Percentiles rank a stretch among this genome's conserved stretches.
Conservation (phyloP, 805 yeast species). For the Wickerhamomyces pijperi region DNA sequence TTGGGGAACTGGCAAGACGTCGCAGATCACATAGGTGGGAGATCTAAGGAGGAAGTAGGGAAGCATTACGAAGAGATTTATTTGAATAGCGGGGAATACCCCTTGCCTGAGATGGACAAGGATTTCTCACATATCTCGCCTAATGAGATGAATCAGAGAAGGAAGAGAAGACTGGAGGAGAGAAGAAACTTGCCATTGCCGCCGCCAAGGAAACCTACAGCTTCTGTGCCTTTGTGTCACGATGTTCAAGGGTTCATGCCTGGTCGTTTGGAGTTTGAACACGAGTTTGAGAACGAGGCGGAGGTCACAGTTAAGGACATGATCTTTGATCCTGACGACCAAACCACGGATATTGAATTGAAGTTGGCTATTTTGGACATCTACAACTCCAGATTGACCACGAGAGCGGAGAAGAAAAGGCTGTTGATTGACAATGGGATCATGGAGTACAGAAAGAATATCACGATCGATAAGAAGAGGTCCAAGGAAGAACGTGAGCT, state of each 20-base stretch:
- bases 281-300: conserved; percentile 94
- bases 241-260: conserved; percentile 99
- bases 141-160: conserved; percentile 51
- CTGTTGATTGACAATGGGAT: conserved; percentile 63
- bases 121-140: conserved; percentile 54
- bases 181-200: conserved; percentile 68
- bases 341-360: conserved; percentile 77
- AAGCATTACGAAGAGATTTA: conserved; percentile 70
- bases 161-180: conserved; percentile 63
- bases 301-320: conserved; percentile 90
- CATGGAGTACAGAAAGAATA: conserved; percentile 75
- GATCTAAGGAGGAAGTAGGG: conserved; percentile 86
- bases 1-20: conserved; percentile 97
- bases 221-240: conserved; percentile 92
- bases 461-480: conserved; percentile 74
- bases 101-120: conserved; percentile 77
- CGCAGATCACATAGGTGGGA: conserved; percentile 90
- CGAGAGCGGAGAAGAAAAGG: conserved; percentile 90
- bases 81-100: conserved; percentile 61
- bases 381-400: conserved; percentile 78
- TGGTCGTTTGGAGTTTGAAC: conserved; percentile 93
- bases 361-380: conserved; percentile 82
- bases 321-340: conserved; percentile 91
- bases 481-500: conserved; percentile 85
- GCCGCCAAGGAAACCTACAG: conserved; percentile 78